Conservation (phyloP, 352 stramenopile species). For the Pythium brachiatum region DNA sequence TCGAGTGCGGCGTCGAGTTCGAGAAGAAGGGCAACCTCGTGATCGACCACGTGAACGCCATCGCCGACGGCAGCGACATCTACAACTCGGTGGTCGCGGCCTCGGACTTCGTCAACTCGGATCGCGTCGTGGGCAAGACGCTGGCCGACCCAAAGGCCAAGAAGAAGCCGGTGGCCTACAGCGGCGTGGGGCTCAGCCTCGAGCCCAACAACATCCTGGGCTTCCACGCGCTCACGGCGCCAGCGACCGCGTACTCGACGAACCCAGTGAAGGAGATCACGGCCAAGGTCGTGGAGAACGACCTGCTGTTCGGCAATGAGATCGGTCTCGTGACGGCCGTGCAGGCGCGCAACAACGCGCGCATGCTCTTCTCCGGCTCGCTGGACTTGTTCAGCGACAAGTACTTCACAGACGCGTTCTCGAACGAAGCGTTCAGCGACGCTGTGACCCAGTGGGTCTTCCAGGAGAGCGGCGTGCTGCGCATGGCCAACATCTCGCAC, state of each 20-base stretch:
- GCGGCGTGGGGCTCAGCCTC: slow-evolving; percentile 78
- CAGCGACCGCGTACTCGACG: slow-evolving; percentile 78
- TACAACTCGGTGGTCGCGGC: slow-evolving; percentile 78
- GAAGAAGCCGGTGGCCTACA: slow-evolving; percentile 74
- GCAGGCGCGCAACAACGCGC: slow-evolving; percentile 90
- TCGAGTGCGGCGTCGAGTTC: slow-evolving; percentile 87
- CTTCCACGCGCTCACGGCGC: slow-evolving; percentile 77
- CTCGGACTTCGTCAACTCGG: slow-evolving; percentile 65
- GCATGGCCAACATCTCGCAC: slow-evolving; percentile 87
- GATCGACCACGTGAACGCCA: slow-evolving; percentile 83
- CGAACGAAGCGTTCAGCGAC: slow-evolving; percentile 77
- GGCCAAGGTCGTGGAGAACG: slow-evolving; percentile 50
- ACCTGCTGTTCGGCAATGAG: slow-evolving; percentile 69
- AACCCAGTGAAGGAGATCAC: slow-evolving; percentile 76
- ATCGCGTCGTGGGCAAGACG: slow-evolving; percentile 51
- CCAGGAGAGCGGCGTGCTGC: slow-evolving; percentile 84
- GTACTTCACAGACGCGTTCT: slow-evolving; percentile 68
- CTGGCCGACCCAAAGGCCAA: slow-evolving; percentile 33
- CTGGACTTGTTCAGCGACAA: slow-evolving; percentile 88
- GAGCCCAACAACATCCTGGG: slow-evolving; percentile 82
- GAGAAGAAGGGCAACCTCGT: slow-evolving; percentile 87
- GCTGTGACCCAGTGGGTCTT: slow-evolving; percentile 84
- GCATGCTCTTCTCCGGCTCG: slow-evolving; percentile 85
- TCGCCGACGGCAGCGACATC: slow-evolving; percentile 54
- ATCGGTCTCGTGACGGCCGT: slow-evolving; percentile 83